Conservation (phyloP, 2,329 filamentous ascomycete genomes). For the Xylaria sp. region DNA sequence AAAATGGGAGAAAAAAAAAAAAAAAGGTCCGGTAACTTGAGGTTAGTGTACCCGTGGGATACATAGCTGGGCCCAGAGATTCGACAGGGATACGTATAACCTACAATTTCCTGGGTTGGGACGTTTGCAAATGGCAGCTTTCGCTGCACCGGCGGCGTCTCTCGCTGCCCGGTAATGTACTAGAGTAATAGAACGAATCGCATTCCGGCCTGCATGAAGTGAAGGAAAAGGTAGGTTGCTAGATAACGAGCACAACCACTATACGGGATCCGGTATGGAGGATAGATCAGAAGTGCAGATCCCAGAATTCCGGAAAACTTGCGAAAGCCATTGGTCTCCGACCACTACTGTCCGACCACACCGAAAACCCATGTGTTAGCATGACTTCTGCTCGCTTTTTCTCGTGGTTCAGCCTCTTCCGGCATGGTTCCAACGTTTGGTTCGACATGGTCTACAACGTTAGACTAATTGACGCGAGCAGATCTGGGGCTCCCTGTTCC, state of each 20-base stretch:
- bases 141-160: too few species aligned
- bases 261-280: neutral
- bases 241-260: neutral
- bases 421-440: neutral
- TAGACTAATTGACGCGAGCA: neutral
- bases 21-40: neutral
- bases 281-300: constrained; percentile 1
- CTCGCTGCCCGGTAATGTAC: too few species aligned
- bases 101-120: neutral
- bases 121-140: neutral
- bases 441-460: neutral
- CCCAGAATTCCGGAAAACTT: neutral
- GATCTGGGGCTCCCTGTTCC: constrained; percentile 16
- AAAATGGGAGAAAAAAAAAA: neutral
- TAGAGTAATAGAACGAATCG: neutral
- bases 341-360: neutral
- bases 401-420: constrained; percentile 26
- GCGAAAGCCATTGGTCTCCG: neutral
- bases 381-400: neutral
- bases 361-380: too few species aligned
- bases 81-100: neutral
- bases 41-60: neutral
- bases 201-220: neutral
- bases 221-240: neutral
- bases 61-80: neutral